These are phyloP conservation scores for Metarhizium robertsii DNA, from an alignment of 2,329 filamentous ascomycete species.

Conservation along the genomic window DNA sequence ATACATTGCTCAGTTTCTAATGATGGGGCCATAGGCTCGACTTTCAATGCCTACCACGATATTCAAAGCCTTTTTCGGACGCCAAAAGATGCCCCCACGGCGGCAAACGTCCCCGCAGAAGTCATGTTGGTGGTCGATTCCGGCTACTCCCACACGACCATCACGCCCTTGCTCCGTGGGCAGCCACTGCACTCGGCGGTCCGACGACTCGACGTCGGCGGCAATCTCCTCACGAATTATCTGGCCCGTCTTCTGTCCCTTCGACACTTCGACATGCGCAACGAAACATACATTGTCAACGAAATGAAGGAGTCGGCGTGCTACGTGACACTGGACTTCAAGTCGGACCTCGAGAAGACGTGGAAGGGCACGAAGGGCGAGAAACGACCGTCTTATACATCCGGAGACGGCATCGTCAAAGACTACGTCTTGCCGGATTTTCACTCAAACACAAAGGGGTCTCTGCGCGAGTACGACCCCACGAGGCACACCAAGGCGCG, in stretches of 20 bases:
- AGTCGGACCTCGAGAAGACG: constrained; percentile 64
- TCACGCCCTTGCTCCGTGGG: constrained; percentile 78
- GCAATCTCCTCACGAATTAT: constrained; percentile 89
- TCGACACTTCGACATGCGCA: constrained; percentile 90
- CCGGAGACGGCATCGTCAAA: constrained; percentile 57
- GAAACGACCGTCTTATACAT: constrained; percentile 37
- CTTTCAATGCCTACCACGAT: constrained; percentile 76
- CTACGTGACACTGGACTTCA: constrained; percentile 73
- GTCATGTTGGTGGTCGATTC: constrained; percentile 83
- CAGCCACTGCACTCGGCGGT: constrained; percentile 72
- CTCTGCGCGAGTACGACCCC: constrained; percentile 70
- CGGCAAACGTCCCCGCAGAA: constrained; percentile 53
- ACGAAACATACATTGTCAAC: constrained; percentile 88
- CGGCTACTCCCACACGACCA: constrained; percentile 85
- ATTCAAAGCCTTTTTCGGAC: constrained; percentile 60
- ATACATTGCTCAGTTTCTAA: not conserved
- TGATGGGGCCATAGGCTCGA: constrained; percentile 42
- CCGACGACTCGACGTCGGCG: constrained; percentile 79
- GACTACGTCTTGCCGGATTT: constrained; percentile 91
- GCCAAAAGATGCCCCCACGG: constrained; percentile 33
- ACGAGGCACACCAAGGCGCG: constrained; percentile 43
- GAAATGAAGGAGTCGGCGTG: constrained; percentile 90
- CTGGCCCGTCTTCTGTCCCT: constrained; percentile 82
- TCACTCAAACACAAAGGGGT: constrained; percentile 50
- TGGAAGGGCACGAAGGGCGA: constrained; percentile 70